Conservation (phyloP, 2,329 filamentous ascomycete genomes). For the Aureobasidium sp. region DNA sequence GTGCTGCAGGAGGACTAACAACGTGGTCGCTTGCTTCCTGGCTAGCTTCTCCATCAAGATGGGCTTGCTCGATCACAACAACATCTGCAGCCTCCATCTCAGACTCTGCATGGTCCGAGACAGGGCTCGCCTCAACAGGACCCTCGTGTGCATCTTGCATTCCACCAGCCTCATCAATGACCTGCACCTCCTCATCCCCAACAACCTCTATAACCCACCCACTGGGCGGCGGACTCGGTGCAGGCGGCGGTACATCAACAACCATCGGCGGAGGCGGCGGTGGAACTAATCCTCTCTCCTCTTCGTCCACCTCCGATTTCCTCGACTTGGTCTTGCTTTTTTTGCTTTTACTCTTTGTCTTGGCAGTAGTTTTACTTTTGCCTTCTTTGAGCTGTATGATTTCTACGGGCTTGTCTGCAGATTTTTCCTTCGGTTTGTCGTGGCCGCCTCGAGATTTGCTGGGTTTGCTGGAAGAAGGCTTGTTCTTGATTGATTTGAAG, state of each 20-base stretch:
- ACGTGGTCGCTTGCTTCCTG: not conserved
- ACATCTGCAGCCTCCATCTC: not conserved
- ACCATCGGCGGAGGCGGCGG: not conserved
- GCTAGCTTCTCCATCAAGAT: not conserved
- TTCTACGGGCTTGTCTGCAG: not conserved
- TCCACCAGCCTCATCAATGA: not conserved
- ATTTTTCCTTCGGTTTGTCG: not conserved
- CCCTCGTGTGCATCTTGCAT: not conserved
- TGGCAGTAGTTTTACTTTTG: not conserved
- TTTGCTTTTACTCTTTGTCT: not conserved
- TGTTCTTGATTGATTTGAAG: not conserved
- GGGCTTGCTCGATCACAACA: not conserved
- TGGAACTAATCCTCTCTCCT: accelerated
- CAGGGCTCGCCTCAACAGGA: not conserved
- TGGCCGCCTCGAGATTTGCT: not conserved
- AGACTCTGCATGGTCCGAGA: not conserved
- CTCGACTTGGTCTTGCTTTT: not conserved
- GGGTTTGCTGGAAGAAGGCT: not conserved
- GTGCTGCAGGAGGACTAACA: not conserved
- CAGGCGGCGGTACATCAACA: not conserved
- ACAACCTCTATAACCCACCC: not conserved
- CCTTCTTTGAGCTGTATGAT: not conserved
- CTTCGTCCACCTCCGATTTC: not conserved
- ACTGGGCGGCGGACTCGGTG: not conserved
- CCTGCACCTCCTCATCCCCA: not conserved